Base-by-base conservation (phyloP, 2,329 filamentous ascomycete genomes). In the Emmonsia crescens region DNA sequence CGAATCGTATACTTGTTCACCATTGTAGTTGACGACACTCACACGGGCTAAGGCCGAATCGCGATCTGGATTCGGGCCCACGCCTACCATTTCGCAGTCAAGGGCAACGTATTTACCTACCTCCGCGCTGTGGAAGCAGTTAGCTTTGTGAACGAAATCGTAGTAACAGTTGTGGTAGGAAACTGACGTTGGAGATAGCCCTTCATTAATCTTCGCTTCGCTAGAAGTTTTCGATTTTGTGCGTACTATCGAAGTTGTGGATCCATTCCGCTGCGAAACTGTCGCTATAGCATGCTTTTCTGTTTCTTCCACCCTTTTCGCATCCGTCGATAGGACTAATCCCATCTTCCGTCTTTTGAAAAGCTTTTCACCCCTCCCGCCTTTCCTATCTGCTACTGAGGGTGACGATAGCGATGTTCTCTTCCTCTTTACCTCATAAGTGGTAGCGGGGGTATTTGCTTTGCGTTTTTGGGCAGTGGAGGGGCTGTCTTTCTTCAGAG, bases 71-170 rank as follows among this genome's bases (percentile, higher is more conserved):
- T 78, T 74, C 2, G 76, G 77, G 0, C 84, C 83, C 0, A 95
- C 85, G 56, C 93, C 94, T 31, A 99, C 94, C 94, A 99, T 99
- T 77, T 99, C 94, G 75, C 94, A 99, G 78, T 99, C 94, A 55
- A 99, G 84, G 24, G 89, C 89, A 49, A 99, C 78, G 73, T 96
- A 99, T 80, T 94, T 96, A 59, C 93, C 94, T 24, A 92, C 78
- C 60, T 91, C 84, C 42, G 88, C 76, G 5, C 81, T 83, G 29
- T 78, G 74, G 44, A 33, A 38, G 24, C 49, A 61, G 40, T 60
- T 69, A 67, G 56, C 54, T 60, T 46, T 12, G n/a, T 5, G 19
- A 31, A 44, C 16, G 36, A 59, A 54, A 12, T 14, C 6, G 10
- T 36, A 4, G 16, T 12, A 24, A 31, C 10, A 61, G 6, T 54